phyloP scores from a whole-genome alignment of 1,284 basidiomycete genomes.

The Cutaneotrichosporon sp. region DNA sequence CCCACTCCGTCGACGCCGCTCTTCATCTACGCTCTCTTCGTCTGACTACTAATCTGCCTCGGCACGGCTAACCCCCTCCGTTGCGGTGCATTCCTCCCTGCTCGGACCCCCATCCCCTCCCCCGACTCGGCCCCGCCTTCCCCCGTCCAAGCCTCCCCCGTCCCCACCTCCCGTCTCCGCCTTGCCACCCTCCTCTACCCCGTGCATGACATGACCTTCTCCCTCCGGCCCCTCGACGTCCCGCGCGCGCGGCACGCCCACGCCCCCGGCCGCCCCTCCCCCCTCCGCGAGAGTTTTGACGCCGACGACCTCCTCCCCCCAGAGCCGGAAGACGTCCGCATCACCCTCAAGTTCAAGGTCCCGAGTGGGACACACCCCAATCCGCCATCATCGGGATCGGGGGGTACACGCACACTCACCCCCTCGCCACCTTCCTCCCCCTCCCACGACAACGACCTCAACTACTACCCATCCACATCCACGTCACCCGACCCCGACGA shows the following conservation, averaged over 20 bases:
- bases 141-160: neutral
- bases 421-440: neutral
- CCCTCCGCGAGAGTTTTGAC: neutral
- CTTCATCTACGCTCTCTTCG: neutral
- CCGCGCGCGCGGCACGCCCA: neutral
- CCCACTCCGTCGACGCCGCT: too few relatives aligned
- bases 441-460: too few relatives aligned
- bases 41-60: neutral
- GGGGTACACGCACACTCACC: too few relatives aligned
- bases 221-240: neutral
- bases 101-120: too few relatives aligned
- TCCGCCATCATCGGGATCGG: too few relatives aligned
- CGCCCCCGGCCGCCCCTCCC: neutral
- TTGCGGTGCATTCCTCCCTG: too few relatives aligned
- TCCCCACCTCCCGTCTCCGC: too few relatives aligned
- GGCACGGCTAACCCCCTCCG: too few relatives aligned
- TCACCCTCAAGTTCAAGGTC: neutral
- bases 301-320: neutral
- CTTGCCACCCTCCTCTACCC: neutral
- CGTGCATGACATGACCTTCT: neutral
- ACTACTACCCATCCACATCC: too few relatives aligned
- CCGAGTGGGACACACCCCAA: neutral
- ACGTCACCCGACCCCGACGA: too few relatives aligned
- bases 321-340: neutral
- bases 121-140: neutral